Evolutionary conservation across 208 protist genomes (phyloP).

Genomic region (Leishmania tropica): DNA sequence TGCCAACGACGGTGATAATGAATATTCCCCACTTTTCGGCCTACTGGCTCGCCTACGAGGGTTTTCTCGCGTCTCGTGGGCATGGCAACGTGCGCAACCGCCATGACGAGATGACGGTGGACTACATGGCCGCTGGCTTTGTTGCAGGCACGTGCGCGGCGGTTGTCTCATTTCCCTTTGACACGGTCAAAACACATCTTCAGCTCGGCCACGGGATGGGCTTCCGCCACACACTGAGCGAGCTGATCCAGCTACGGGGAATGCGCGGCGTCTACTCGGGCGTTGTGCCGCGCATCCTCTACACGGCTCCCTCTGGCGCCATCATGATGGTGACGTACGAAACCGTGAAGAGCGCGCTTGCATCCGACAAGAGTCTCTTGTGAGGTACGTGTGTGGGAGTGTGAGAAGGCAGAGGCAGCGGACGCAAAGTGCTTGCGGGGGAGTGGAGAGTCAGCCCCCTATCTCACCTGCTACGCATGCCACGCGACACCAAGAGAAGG

Average conservation of each 20-base stretch:
- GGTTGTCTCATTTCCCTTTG: constrained; percentile 92
- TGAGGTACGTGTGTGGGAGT: background rate
- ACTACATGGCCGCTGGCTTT: constrained; percentile 80
- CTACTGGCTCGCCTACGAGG: constrained; percentile 94
- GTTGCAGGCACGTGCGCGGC: constrained; percentile 82
- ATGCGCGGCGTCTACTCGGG: constrained; percentile 75
- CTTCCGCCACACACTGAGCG: constrained; percentile 20
- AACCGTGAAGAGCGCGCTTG: constrained; percentile 62
- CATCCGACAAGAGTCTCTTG: constrained; percentile 10
- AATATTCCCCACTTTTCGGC: constrained; percentile 93
- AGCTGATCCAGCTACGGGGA: constrained; percentile 46
- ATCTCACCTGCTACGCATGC: background rate
- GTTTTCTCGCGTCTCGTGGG: constrained; percentile 39
- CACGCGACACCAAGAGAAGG: too few species aligned
- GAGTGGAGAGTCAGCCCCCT: background rate
- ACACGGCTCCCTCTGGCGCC: constrained; percentile 88
- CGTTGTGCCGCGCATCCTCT: constrained; percentile 82
- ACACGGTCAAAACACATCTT: constrained; percentile 91
- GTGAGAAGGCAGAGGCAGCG: background rate
- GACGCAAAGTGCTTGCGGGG: too few species aligned
- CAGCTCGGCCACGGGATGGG: constrained; percentile 70
- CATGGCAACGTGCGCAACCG: constrained; percentile 45
- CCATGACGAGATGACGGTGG: constrained; percentile 44
- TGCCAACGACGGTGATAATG: constrained; percentile 92
- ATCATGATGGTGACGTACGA: constrained; percentile 95